Percentiles rank a stretch among this genome's conserved stretches.
These are phyloP conservation scores for Melaleuca alternifolia DNA, from an alignment of 345 rosid genomes.

Conservation along the genomic window DNA sequence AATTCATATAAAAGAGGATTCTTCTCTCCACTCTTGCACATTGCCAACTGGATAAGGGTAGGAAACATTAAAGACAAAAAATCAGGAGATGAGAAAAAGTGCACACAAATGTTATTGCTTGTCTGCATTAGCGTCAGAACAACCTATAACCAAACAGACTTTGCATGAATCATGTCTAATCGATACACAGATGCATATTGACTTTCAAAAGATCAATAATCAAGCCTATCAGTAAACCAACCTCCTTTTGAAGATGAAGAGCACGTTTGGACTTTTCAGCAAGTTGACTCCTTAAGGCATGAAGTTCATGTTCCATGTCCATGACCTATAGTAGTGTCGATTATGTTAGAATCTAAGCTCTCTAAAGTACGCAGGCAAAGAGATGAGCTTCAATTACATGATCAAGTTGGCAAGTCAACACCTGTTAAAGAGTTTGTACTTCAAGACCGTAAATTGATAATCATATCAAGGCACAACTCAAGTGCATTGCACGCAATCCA, in stretches of 20 bases:
- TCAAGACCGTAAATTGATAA: background rate
- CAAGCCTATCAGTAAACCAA: conserved; percentile 1
- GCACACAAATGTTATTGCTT: background rate
- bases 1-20: conserved; percentile 51
- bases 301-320: conserved; percentile 93
- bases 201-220: background rate
- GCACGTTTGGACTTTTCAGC: conserved; percentile 69
- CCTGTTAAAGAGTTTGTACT: background rate
- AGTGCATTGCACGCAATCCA: background rate
- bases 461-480: background rate
- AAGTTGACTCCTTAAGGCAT: conserved; percentile 71
- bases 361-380: background rate
- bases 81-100: background rate
- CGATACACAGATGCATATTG: background rate
- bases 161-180: background rate
- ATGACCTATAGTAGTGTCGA: conserved; percentile 42
- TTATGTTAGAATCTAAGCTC: background rate
- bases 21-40: conserved; percentile 49
- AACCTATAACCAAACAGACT: background rate
- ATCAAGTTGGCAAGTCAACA: background rate
- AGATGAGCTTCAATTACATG: background rate
- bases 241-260: conserved; percentile 71
- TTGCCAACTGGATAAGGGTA: conserved; percentile 39
- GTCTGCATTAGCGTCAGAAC: background rate
- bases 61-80: background rate